Conservation (phyloP, 176 grass and related monocot species). For the Bolboschoenus planiculmis region DNA sequence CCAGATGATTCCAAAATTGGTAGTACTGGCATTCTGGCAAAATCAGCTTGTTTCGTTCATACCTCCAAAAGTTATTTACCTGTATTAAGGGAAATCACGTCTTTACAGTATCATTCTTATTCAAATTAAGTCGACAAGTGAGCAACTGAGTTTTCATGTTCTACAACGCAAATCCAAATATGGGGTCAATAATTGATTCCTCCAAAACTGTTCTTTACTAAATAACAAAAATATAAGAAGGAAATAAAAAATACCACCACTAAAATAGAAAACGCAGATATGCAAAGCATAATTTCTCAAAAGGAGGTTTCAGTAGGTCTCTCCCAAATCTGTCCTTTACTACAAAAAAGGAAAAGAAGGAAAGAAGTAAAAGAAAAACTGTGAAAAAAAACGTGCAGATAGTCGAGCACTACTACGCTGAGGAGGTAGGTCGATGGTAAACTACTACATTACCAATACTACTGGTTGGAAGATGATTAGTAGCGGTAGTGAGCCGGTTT, state of each 20-base stretch:
- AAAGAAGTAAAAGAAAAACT: neutral
- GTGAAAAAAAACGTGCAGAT: too few relatives aligned
- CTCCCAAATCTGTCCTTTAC: neutral
- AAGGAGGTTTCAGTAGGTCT: neutral
- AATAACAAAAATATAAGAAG: neutral
- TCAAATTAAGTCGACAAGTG: neutral
- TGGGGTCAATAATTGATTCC: neutral
- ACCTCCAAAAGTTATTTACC: neutral
- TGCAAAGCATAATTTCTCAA: neutral
- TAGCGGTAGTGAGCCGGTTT: constrained; percentile 88
- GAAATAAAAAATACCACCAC: neutral
- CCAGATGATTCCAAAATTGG: neutral
- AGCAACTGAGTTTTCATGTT: neutral
- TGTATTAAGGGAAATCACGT: neutral
- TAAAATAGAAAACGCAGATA: neutral
- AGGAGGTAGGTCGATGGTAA: neutral
- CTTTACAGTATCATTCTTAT: neutral
- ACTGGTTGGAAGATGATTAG: constrained; percentile 26
- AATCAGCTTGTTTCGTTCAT: neutral
- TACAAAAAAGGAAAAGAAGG: neutral
- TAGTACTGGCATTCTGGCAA: neutral
- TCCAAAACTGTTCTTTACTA: neutral
- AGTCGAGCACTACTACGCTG: neutral
- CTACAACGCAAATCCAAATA: neutral
- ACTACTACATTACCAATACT: neutral